Conservation (phyloP, 352 stramenopile genomes). For the Globisporangium polare region DNA sequence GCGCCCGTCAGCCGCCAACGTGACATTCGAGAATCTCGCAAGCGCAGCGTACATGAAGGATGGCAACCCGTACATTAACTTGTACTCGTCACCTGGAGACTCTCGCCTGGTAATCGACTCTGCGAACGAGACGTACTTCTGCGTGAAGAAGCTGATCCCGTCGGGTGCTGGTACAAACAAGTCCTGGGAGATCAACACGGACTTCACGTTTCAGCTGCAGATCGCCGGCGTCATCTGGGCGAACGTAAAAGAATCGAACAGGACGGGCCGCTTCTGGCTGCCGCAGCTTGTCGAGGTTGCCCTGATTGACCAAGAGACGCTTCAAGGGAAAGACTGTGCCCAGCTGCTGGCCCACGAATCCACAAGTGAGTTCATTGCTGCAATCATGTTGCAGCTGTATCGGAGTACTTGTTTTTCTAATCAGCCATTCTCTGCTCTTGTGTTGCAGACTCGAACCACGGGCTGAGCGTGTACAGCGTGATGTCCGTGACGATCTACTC, state of each 20-base stretch:
- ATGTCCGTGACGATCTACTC: slow-evolving; percentile 85
- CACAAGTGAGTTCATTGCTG: slow-evolving; percentile 31
- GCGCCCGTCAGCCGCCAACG: slow-evolving; percentile 33
- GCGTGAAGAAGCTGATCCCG: slow-evolving; percentile 59
- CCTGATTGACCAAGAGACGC: slow-evolving; percentile 47
- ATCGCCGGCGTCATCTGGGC: slow-evolving; percentile 51
- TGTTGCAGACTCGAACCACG: slow-evolving; percentile 47
- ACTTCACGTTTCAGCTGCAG: slow-evolving; percentile 78
- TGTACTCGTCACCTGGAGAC: slow-evolving; percentile 58
- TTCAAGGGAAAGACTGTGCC: slow-evolving; percentile 64
- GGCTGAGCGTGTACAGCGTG: slow-evolving; percentile 81
- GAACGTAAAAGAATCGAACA: slow-evolving; percentile 8
- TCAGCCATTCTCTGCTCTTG: neutral
- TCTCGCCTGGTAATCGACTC: slow-evolving; percentile 40
- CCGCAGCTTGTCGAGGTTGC: slow-evolving; percentile 54
- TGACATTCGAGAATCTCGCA: slow-evolving; percentile 37
- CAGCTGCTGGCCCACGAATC: slow-evolving; percentile 61
- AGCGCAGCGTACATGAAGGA: slow-evolving; percentile 62
- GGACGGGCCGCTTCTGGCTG: slow-evolving; percentile 22
- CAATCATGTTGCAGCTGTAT: neutral
- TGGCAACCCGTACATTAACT: slow-evolving; percentile 72
- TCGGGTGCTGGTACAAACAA: slow-evolving; percentile 50
- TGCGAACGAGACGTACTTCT: slow-evolving; percentile 75
- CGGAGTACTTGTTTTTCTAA: slow-evolving; percentile 11
- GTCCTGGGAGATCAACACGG: slow-evolving; percentile 62